Percentiles rank a stretch among this genome's conserved stretches.
phyloP scores from a whole-genome alignment of 495 filamentous ascomycete genomes.

The Penicillium robsamsonii region DNA sequence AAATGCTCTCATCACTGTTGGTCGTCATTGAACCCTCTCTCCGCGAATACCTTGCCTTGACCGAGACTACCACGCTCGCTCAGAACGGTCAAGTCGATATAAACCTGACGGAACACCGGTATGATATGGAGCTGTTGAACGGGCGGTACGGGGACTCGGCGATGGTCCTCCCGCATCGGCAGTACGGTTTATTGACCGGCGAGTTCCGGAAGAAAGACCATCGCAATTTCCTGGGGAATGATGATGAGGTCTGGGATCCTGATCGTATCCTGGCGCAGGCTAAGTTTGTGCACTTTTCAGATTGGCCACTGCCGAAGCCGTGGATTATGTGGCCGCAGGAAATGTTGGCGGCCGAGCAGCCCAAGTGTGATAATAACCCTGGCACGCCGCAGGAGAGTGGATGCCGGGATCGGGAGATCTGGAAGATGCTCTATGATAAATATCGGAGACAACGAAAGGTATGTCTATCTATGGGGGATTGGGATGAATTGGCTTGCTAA shows the following conservation, averaged over 20 bases:
- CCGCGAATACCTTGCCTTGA: conserved; percentile 51
- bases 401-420: conserved; percentile 64
- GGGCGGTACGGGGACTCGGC: conserved; percentile 63
- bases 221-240: conserved; percentile 58
- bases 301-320: conserved; percentile 79
- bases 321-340: conserved; percentile 64
- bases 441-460: conserved; percentile 63
- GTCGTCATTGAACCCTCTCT: conserved; percentile 63
- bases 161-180: conserved; percentile 71
- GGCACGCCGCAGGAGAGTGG: conserved; percentile 46
- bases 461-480: conserved; percentile 10
- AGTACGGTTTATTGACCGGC: conserved; percentile 65
- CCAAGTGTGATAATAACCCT: conserved; percentile 53
- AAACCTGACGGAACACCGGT: conserved; percentile 38
- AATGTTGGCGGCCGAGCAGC: conserved; percentile 55
- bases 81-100: conserved; percentile 36
- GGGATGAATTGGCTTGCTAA: conserved; percentile 1
- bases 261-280: conserved; percentile 60
- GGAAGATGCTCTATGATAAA: conserved; percentile 70
- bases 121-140: conserved; percentile 77
- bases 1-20: conserved; percentile 58
- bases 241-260: conserved; percentile 67
- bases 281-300: conserved; percentile 77
- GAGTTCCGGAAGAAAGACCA: conserved; percentile 68
- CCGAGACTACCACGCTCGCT: conserved; percentile 35